Evolutionary conservation across 352 stramenopile genomes (phyloP), one percentile per base, ranked within the genome.

Genomic region (Phytophthora kernoviae): DNA sequence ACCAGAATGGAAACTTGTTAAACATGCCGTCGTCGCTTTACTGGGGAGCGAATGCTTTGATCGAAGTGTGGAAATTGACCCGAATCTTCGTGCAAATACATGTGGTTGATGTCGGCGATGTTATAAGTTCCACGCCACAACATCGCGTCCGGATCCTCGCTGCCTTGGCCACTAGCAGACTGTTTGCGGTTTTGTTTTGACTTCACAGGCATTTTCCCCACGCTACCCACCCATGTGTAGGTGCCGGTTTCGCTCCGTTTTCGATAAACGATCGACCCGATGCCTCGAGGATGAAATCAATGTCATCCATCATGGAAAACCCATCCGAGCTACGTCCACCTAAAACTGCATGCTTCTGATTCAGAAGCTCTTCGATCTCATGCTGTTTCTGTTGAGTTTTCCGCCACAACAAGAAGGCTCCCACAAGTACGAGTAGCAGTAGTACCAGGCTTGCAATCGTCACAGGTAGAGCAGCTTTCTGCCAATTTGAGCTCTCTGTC

Each of bases 231-330:
- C 47, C n/a, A 20, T 12, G 21, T 11, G 49, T 41, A 12, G 20
- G 9, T 55, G 54, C n/a, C 46, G 44, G 0, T 8, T 37, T 51
- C 2, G 7, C 42, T 49, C 40, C 34, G 11, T 45, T 47, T 21
- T 65, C 41, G 41, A 65, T 54, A 49, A 55, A 58, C 7, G 55
- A 70, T 15, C 5, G 59, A 10, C 26, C 32, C 15, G 58, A 52
- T 5, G 27, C 34, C 26, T 70, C 60, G 9, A 74, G 65, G 21
- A 60, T 61, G 33, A 74, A 74, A 48, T 74, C 60, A 17, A 74
- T 47, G 18, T 67, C 54, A 20, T 70, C 58, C 33, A 59, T 54
- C 48, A 70, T 65, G 8, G 56, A 66, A 40, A 70, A 57, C 10
- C 44, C 49, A 20, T 66, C 62, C 4, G 56, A 70, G n/a, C 15